These are phyloP conservation scores for Porogramme epimiltina DNA, from an alignment of 1,284 basidiomycete species.

Conservation along the genomic window DNA sequence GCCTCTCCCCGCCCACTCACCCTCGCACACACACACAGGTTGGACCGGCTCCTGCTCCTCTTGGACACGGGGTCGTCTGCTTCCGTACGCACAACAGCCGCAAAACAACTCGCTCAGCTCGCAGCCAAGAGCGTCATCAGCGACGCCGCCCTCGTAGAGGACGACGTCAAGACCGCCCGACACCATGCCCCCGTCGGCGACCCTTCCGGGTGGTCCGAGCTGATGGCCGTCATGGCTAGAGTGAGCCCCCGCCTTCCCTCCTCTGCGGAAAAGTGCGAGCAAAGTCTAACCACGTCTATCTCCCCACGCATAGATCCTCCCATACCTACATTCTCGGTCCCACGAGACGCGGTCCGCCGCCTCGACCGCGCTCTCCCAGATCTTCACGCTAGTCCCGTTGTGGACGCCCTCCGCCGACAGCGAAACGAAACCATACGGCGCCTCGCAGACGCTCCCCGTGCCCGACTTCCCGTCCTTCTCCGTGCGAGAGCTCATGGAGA, in stretches of 20 bases:
- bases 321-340: slow-evolving; percentile 85
- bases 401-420: slow-evolving; percentile 67
- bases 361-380: slow-evolving; percentile 83
- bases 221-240: slow-evolving; percentile 81
- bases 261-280: background rate
- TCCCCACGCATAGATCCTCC: slow-evolving; percentile 68
- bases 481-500: slow-evolving; percentile 72
- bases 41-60: slow-evolving; percentile 90
- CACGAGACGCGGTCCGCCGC: slow-evolving; percentile 87
- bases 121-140: slow-evolving; percentile 81
- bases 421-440: slow-evolving; percentile 26
- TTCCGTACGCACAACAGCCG: slow-evolving; percentile 86
- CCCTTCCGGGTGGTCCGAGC: slow-evolving; percentile 75
- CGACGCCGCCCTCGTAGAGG: slow-evolving; percentile 80
- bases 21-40: slow-evolving; percentile 49
- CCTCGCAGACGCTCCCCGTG: slow-evolving; percentile 31
- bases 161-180: slow-evolving; percentile 67
- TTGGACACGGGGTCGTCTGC: slow-evolving; percentile 89
- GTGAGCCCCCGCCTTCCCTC: too few relatives aligned
- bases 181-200: slow-evolving; percentile 63
- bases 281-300: background rate
- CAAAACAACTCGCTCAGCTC: slow-evolving; percentile 90
- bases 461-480: slow-evolving; percentile 76
- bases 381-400: slow-evolving; percentile 81
- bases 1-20: background rate